Conservation (phyloP, 2,329 filamentous ascomycete genomes). For the Emmonsiellopsis sp. region DNA sequence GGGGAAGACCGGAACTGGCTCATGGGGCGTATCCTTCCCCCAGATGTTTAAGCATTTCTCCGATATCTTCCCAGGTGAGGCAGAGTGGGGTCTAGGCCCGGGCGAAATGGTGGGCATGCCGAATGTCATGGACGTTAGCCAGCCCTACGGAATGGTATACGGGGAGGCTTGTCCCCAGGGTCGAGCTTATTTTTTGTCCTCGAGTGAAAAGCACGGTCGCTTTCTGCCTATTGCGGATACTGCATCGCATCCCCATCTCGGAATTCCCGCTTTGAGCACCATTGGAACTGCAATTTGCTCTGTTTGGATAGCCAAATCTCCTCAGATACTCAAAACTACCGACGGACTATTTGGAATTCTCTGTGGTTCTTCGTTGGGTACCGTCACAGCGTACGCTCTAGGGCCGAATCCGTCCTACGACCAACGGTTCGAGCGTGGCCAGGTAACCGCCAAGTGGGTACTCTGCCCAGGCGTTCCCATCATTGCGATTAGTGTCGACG, state of each 20-base stretch:
- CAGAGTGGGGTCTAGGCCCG: conserved; percentile 68
- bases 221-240: conserved; percentile 58
- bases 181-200: conserved; percentile 65
- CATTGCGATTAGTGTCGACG: conserved; percentile 72
- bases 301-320: conserved; percentile 84
- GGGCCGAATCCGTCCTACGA: conserved; percentile 52
- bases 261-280: conserved; percentile 67
- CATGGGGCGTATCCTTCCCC: conserved; percentile 71
- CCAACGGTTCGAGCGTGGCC: conserved; percentile 58
- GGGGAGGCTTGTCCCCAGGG: conserved; percentile 84
- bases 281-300: conserved; percentile 63
- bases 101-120: conserved; percentile 67
- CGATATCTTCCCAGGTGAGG: conserved; percentile 64
- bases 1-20: conserved; percentile 58
- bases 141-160: conserved; percentile 70
- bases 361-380: conserved; percentile 71
- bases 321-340: conserved; percentile 60
- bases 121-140: conserved; percentile 86
- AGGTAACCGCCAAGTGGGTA: conserved; percentile 81
- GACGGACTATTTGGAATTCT: conserved; percentile 73
- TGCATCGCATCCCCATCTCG: conserved; percentile 54
- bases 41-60: conserved; percentile 68
- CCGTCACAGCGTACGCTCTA: conserved; percentile 74
- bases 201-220: conserved; percentile 65
- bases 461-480: conserved; percentile 90